Percentiles rank a stretch among this genome's conserved stretches.
Evolutionary conservation across 2,329 filamentous ascomycete species (phyloP).

Genomic region (Pestalotiopsis fici): DNA sequence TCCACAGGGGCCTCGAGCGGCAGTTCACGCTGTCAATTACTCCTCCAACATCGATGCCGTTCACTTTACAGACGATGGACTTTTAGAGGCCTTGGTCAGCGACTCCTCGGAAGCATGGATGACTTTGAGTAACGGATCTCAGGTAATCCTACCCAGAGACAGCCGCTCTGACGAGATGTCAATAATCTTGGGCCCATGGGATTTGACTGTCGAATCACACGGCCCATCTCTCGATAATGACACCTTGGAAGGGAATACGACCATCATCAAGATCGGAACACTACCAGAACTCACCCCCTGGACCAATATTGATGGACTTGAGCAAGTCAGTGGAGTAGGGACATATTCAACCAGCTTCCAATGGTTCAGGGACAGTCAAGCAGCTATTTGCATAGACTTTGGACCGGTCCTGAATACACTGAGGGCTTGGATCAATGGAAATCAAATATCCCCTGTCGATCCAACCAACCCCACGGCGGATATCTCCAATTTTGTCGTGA

Average conservation of each 20-base stretch:
- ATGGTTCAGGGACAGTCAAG: neutral
- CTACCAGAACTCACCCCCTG: slow-evolving; percentile 5
- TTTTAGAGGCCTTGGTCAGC: neutral
- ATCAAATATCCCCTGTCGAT: slow-evolving; percentile 5
- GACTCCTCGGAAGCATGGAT: slow-evolving; percentile 6
- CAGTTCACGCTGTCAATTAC: neutral
- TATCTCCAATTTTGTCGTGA: slow-evolving; percentile 4
- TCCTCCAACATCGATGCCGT: neutral
- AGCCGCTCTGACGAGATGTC: neutral
- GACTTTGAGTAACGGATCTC: slow-evolving; percentile 6
- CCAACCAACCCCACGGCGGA: slow-evolving; percentile 3
- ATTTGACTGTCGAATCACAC: slow-evolving; percentile 4
- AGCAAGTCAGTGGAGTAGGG: slow-evolving; percentile 6
- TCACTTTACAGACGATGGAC: neutral
- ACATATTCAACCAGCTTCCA: slow-evolving; percentile 2
- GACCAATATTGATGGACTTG: slow-evolving; percentile 8
- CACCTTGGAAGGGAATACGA: slow-evolving; percentile 1
- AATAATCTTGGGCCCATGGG: slow-evolving; percentile 1
- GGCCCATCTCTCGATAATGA: slow-evolving; percentile 5
- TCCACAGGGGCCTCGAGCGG: neutral
- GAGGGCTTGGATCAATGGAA: slow-evolving; percentile 10
- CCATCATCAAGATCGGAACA: slow-evolving; percentile 2
- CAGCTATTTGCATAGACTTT: neutral
- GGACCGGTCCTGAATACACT: slow-evolving; percentile 9
- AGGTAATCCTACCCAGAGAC: neutral